phyloP scores from a whole-genome alignment of 1,284 basidiomycete genomes.

The Fomitopsis betulina region DNA sequence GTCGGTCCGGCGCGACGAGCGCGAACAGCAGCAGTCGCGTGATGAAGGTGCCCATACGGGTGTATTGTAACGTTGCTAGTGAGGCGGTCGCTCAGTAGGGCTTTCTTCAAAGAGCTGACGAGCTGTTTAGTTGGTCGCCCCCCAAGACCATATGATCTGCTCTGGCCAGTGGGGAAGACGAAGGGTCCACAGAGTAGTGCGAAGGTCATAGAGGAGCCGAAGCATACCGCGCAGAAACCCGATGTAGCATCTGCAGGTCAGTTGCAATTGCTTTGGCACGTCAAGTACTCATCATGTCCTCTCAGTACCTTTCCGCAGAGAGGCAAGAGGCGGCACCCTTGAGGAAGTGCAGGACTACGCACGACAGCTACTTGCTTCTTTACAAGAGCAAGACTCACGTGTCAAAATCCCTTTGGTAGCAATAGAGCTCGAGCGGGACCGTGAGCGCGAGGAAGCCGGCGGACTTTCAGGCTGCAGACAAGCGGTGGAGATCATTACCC shows the following conservation, averaged over 20 bases:
- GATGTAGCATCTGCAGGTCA: background rate
- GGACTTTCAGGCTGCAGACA: conserved; percentile 73
- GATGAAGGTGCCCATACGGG: conserved; percentile 83
- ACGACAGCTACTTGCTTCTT: conserved; percentile 39
- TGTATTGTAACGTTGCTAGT: conserved; percentile 84
- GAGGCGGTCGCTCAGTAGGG: conserved; percentile 21
- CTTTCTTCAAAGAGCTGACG: background rate
- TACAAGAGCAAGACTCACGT: conserved; percentile 32
- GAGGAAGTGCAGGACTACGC: conserved; percentile 34
- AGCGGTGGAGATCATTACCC: conserved; percentile 86
- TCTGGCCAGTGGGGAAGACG: conserved; percentile 53
- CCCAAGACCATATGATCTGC: conserved; percentile 57
- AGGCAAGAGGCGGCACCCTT: conserved; percentile 16
- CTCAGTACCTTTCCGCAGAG: background rate
- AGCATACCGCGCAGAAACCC: background rate
- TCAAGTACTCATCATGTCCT: background rate
- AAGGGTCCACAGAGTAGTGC: conserved; percentile 10
- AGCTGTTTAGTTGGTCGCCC: conserved; percentile 42
- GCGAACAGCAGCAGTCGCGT: conserved; percentile 65
- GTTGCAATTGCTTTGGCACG: background rate
- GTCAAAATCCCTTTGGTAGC: conserved; percentile 28
- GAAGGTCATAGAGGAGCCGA: conserved; percentile 15
- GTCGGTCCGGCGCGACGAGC: conserved; percentile 32
- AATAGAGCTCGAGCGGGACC: conserved; percentile 17
- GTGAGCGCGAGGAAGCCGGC: conserved; percentile 36